Conservation (phyloP, 495 filamentous ascomycete genomes). For the Lichenothelia convexa region DNA sequence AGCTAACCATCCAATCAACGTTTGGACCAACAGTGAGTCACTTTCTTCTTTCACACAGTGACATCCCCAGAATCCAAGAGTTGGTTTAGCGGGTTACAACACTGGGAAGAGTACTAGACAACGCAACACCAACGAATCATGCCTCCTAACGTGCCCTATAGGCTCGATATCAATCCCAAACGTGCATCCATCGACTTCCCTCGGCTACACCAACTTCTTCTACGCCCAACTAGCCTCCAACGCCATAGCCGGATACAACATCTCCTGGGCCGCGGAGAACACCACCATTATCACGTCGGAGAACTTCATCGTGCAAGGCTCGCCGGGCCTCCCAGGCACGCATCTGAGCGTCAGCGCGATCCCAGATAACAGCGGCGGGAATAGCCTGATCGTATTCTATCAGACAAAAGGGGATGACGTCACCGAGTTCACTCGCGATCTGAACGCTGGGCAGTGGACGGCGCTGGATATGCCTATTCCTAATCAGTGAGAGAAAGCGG, state of each 20-base stretch:
- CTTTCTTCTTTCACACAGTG: too few species aligned
- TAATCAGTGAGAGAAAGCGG: slow-evolving; percentile 6
- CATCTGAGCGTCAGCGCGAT: slow-evolving; percentile 11
- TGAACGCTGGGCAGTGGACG: slow-evolving; percentile 10
- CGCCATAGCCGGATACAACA: slow-evolving; percentile 11
- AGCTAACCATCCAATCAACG: too few species aligned
- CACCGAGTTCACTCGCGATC: slow-evolving; percentile 8
- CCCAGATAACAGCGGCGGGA: slow-evolving; percentile 5
- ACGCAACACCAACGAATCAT: too few species aligned
- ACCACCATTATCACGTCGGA: slow-evolving; percentile 6
- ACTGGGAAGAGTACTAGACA: too few species aligned
- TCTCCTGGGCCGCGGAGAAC: slow-evolving; percentile 13
- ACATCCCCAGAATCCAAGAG: too few species aligned
- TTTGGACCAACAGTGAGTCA: too few species aligned
- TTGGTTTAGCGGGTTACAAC: too few species aligned
- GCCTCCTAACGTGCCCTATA: too few species aligned
- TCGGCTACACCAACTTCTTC: slow-evolving; percentile 16
- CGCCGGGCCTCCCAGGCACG: slow-evolving; percentile 11
- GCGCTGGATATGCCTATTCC: slow-evolving; percentile 6
- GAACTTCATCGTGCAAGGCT: slow-evolving; percentile 8
- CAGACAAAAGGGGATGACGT: slow-evolving; percentile 13
- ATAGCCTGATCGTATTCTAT: slow-evolving; percentile 12
- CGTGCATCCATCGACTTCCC: slow-evolving; percentile 8
- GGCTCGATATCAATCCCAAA: slow-evolving; percentile 6
- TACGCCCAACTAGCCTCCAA: slow-evolving; percentile 10